Percentiles rank a stretch among this genome's conserved stretches.
These are phyloP conservation scores for Kockiozyma suomiensis DNA, from an alignment of 805 yeast genomes.

Conservation along the genomic window DNA sequence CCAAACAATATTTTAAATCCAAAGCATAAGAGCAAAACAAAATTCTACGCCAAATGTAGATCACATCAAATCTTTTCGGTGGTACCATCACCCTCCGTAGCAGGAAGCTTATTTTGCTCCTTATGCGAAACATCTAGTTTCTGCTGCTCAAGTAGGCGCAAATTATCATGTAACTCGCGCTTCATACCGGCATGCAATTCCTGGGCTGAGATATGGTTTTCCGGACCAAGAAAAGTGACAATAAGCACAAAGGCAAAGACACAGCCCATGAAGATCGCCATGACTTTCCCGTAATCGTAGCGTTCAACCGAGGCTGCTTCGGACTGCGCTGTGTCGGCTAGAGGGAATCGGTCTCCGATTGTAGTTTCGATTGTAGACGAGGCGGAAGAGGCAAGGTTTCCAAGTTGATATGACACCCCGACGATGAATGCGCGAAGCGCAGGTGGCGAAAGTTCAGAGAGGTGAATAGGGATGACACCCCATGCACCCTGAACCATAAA, in stretches of 20 bases:
- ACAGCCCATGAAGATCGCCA: constrained; percentile 70
- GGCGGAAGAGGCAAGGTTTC: constrained; percentile 72
- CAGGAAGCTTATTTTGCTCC: not conserved
- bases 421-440: constrained; percentile 62
- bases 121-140: not conserved
- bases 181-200: constrained; percentile 2
- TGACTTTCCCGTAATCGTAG: constrained; percentile 70
- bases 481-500: constrained; percentile 72
- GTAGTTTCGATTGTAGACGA: constrained; percentile 69
- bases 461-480: constrained; percentile 70
- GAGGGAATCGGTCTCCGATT: constrained; percentile 57
- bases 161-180: not conserved
- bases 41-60: no score
- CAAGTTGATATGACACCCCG: constrained; percentile 69
- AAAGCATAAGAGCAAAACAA: no score
- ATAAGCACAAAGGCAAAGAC: constrained; percentile 58
- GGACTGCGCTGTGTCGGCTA: constrained; percentile 24
- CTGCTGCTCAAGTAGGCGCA: not conserved
- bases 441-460: constrained; percentile 67
- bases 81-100: not conserved
- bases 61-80: not conserved
- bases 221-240: constrained; percentile 58
- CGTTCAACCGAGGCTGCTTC: constrained; percentile 15
- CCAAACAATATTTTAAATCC: no score
- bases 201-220: constrained; percentile 8